Base-by-base conservation (phyloP, 345 rosid genomes). In the Brassica cretica region DNA sequence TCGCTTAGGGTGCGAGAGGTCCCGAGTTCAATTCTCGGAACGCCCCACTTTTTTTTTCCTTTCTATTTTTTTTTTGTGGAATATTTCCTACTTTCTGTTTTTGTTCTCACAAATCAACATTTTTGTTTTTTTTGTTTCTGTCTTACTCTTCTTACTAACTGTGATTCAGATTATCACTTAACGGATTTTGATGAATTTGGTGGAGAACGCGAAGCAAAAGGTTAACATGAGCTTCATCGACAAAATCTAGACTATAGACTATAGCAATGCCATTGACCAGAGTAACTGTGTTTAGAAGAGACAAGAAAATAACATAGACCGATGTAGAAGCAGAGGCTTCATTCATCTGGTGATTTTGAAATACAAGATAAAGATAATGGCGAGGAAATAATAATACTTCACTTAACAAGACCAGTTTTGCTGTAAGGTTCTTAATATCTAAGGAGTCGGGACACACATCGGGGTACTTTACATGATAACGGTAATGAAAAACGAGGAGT, bases 1-100 rank as follows among this genome's bases (percentile, higher is more conserved):
- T 93, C 79, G 91, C 93, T 92, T 89, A 85, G 91, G 92, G 93
- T 87, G 93, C 86, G 85, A 94, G 93, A 90, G 89, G 91, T 90
- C 93, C 87, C 78, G 87, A 89, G 90, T 88, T 87, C 78, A 82
- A 86, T 91, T 92, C 89, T 86, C 84, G 83, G 86, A 88, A 86
- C 82, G 88, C 89, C 93, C 91, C 92, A 16, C 0, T 6, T 2
- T 15, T 51, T 15, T n/a, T n/a, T 49, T 46, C 1, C 29, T 25
- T 25, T 25, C 29, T 25, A 3, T 25, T 25, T 25, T 27, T 27
- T 27, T 27, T 27, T 27, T 3, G 30, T 27, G 0, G 30, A 27
- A 27, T 27, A 27, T 27, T 27, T 27, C 0, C 0, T 27, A 27
- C 30, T 27, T 2, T 27, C 30, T 27, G 30, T 27, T 27, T 27